Evolutionary conservation across 1,284 basidiomycete species (phyloP).

Genomic region (Inonotus hispidus): DNA sequence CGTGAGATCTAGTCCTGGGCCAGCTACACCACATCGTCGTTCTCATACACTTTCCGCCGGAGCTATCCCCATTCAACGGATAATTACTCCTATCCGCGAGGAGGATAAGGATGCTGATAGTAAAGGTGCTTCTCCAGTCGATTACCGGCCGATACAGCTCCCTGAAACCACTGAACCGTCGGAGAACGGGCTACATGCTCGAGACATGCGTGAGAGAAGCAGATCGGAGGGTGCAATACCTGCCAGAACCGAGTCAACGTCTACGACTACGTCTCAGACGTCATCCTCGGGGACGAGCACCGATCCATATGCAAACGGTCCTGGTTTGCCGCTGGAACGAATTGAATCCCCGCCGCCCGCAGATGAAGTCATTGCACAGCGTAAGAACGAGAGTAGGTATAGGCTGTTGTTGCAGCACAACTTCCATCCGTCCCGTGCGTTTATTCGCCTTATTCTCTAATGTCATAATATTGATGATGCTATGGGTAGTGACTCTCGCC

Average conservation of each 20-base stretch:
- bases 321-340: conserved; percentile 20
- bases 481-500: conserved; percentile 53
- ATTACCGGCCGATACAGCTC: conserved; percentile 8
- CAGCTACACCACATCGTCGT: not conserved
- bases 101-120: conserved; percentile 9
- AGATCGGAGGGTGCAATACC: conserved; percentile 11
- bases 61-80: conserved; percentile 19
- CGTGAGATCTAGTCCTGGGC: conserved; percentile 6
- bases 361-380: conserved; percentile 39
- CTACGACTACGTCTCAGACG: conserved; percentile 19
- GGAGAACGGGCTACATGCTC: not conserved
- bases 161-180: not conserved
- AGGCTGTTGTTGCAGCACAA: conserved; percentile 54
- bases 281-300: conserved; percentile 17
- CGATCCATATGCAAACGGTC: conserved; percentile 24
- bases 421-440: conserved; percentile 64
- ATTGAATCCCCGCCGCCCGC: conserved; percentile 41
- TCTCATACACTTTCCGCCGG: conserved; percentile 3
- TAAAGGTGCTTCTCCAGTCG: conserved; percentile 9
- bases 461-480: not conserved
- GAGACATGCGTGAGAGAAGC: conserved; percentile 1
- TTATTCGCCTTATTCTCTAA: not conserved
- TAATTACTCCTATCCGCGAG: conserved; percentile 19
- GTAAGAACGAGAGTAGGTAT: conserved; percentile 57
- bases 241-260: conserved; percentile 5